Conservation (phyloP, 352 stramenopile species). For the Globisporangium rhizosaccharum region DNA sequence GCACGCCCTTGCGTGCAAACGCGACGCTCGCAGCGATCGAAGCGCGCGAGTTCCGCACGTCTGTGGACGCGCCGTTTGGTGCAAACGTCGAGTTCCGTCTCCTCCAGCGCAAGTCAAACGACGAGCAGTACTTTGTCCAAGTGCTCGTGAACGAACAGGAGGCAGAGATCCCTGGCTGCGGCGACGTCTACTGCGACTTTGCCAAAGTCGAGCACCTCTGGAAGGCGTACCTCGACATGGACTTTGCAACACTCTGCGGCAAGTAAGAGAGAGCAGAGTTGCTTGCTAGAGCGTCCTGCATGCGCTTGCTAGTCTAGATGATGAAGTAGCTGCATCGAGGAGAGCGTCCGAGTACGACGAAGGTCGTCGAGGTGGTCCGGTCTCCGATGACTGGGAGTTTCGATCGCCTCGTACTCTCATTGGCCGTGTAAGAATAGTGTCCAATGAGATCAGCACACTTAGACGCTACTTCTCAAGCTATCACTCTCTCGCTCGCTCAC, state of each 20-base stretch:
- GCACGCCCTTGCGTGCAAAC: constrained; percentile 25
- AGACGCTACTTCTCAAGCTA: too few species aligned
- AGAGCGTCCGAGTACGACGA: neutral
- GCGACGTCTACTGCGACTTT: constrained; percentile 19
- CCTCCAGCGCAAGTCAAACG: constrained; percentile 30
- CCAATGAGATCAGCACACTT: too few species aligned
- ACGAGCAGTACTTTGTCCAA: constrained; percentile 39
- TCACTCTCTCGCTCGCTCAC: too few species aligned
- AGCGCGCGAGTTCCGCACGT: constrained; percentile 47
- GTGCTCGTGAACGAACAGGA: constrained; percentile 41
- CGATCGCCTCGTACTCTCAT: too few species aligned
- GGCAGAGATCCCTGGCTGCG: constrained; percentile 15
- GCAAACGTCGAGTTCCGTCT: constrained; percentile 74
- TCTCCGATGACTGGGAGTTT: too few species aligned
- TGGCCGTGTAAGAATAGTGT: too few species aligned
- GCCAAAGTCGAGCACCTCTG: constrained; percentile 16
- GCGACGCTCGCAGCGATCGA: constrained; percentile 34
- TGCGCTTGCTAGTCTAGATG: neutral
- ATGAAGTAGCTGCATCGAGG: too few species aligned
- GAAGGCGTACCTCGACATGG: constrained; percentile 13
- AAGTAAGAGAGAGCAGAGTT: neutral
- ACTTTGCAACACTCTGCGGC: constrained; percentile 9
- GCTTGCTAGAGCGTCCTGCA: neutral
- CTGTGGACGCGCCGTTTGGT: constrained; percentile 51
- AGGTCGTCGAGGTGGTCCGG: too few species aligned